Evolutionary conservation across 192 early-diverging fungal species (phyloP).

Genomic region (Coemansia sp.): DNA sequence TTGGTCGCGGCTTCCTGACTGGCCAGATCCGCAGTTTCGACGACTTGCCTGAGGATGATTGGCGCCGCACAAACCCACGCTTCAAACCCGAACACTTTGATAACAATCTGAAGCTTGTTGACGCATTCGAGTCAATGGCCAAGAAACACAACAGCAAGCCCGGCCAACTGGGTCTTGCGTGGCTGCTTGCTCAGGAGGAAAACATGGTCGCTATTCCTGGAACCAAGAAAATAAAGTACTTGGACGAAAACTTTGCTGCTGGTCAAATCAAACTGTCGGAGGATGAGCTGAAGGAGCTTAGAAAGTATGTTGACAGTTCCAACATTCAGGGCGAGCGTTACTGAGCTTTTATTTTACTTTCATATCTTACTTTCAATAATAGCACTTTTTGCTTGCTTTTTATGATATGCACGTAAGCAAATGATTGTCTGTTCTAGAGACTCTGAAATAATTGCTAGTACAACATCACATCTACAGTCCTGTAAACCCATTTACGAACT

Average conservation of each 20-base stretch:
- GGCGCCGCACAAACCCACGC: constrained; percentile 54
- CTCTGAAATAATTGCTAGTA: too few relatives aligned
- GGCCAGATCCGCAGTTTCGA: constrained; percentile 59
- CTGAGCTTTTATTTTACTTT: neutral
- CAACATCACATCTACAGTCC: too few relatives aligned
- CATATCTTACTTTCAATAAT: too few relatives aligned
- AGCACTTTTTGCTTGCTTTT: too few relatives aligned
- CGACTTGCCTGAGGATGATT: constrained; percentile 59
- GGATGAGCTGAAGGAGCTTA: constrained; percentile 32
- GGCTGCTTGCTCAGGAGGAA: constrained; percentile 60
- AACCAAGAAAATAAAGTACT: constrained; percentile 55
- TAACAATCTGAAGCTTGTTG: constrained; percentile 63
- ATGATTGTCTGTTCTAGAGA: too few relatives aligned
- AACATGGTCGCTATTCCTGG: constrained; percentile 60
- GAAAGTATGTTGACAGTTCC: constrained; percentile 26
- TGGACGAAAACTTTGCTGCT: constrained; percentile 43
- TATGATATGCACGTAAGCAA: too few relatives aligned
- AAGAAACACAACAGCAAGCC: constrained; percentile 56
- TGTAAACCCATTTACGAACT: too few relatives aligned
- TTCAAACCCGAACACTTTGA: constrained; percentile 64
- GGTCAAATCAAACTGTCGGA: constrained; percentile 37
- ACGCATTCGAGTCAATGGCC: constrained; percentile 55
- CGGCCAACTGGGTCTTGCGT: constrained; percentile 63
- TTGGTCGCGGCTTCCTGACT: constrained; percentile 72
- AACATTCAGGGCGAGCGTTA: constrained; percentile 36